Conservation (phyloP, 331 rosid genomes). For the Prunus yedoensis region DNA sequence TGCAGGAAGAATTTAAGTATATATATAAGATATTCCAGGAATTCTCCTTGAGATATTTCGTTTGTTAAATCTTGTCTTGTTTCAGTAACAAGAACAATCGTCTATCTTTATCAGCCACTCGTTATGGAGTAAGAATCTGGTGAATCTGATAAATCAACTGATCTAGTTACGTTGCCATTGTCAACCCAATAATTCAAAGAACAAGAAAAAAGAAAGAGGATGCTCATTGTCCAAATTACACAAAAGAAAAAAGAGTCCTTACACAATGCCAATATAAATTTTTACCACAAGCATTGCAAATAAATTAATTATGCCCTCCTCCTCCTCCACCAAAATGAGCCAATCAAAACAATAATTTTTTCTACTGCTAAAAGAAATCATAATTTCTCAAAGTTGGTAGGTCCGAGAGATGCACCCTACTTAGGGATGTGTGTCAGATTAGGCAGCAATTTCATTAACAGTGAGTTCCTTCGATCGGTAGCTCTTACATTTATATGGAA, state of each 20-base stretch:
- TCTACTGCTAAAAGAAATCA: not conserved
- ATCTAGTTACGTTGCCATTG: no score
- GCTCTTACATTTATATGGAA: constrained; percentile 17
- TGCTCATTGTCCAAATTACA: not conserved
- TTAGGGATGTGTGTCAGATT: constrained; percentile 33
- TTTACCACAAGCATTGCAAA: constrained; percentile 11
- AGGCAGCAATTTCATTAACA: constrained; percentile 13
- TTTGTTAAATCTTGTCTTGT: no score
- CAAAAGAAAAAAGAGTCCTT: not conserved
- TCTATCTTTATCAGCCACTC: no score
- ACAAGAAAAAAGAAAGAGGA: no score
- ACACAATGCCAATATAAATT: not conserved
- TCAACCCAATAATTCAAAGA: no score
- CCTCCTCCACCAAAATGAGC: constrained; percentile 12
- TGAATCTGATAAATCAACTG: no score
- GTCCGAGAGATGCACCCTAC: constrained; percentile 25
- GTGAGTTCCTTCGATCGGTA: constrained; percentile 2
- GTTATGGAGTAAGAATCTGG: no score
- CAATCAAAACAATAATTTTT: not conserved
- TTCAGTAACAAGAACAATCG: no score
- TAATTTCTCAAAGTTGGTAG: constrained; percentile 34
- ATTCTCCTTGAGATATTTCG: no score
- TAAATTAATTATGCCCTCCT: constrained; percentile 3
- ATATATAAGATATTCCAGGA: no score
- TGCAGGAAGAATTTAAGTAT: no score